Conservation (phyloP, 768 basidiomycete genomes). For the Cyathus striatus region DNA sequence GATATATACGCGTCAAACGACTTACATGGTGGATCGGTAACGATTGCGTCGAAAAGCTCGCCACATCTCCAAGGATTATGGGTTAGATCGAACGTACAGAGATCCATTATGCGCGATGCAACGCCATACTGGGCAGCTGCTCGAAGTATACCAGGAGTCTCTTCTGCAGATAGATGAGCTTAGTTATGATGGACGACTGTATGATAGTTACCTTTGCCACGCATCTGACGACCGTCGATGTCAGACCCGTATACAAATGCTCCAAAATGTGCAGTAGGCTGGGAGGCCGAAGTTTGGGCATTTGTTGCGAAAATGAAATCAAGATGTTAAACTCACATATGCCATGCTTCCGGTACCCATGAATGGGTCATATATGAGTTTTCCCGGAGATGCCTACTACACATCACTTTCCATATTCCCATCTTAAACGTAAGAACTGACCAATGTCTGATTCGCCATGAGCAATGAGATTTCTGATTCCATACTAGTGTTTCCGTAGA, state of each 20-base stretch:
- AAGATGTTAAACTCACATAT: conserved; percentile 48
- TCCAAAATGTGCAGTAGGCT: conserved; percentile 89
- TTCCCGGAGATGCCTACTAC: conserved; percentile 79
- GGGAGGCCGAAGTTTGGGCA: conserved; percentile 3
- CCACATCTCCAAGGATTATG: conserved; percentile 86
- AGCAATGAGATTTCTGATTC: conserved; percentile 91
- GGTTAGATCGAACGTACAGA: conserved; percentile 92
- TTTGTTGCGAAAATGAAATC: background rate
- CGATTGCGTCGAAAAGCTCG: conserved; percentile 86
- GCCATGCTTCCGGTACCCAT: conserved; percentile 90
- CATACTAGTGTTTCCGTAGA: conserved; percentile 97
- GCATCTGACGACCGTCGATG: conserved; percentile 96
- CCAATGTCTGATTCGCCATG: conserved; percentile 95
- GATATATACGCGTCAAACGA: background rate
- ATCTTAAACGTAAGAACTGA: conserved; percentile 20
- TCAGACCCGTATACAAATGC: conserved; percentile 87
- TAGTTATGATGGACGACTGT: background rate
- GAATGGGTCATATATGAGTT: conserved; percentile 93
- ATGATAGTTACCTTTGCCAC: conserved; percentile 68
- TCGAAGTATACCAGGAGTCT: conserved; percentile 65
- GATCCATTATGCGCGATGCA: conserved; percentile 67
- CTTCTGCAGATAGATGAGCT: conserved; percentile 18
- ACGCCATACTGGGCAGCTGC: conserved; percentile 86
- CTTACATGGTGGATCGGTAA: conserved; percentile 93
- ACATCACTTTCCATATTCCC: no score